Percentiles rank a stretch among this genome's conserved stretches.
These are phyloP conservation scores for Exophiala lecanii-corni DNA, from an alignment of 2,329 filamentous ascomycete species.

Conservation along the genomic window DNA sequence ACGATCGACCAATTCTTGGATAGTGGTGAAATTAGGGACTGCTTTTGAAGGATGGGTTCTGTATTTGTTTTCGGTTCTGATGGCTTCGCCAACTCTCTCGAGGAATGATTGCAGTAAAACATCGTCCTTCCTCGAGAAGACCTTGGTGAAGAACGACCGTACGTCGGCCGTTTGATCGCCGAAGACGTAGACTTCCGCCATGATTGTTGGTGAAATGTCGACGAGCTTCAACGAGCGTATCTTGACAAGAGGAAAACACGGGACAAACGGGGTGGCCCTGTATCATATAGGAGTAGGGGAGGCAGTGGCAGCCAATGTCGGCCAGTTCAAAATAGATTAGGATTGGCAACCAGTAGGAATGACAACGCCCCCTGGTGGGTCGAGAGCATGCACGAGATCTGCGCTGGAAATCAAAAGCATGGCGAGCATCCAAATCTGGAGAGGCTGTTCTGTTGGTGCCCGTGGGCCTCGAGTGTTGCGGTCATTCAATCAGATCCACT, in stretches of 20 bases:
- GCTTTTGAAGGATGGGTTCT: conserved; percentile 27
- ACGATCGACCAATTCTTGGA: conserved; percentile 29
- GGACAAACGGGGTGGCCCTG: conserved; percentile 17
- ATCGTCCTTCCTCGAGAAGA: conserved; percentile 40
- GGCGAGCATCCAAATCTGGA: conserved; percentile 25
- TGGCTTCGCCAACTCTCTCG: conserved; percentile 39
- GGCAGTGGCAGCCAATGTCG: conserved; percentile 2
- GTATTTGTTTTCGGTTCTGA: conserved; percentile 37
- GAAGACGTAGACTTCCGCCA: conserved; percentile 41
- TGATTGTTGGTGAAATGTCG: conserved; percentile 20
- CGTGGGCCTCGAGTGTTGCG: conserved; percentile 18
- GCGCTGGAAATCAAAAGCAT: conserved; percentile 26
- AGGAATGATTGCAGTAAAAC: conserved; percentile 40
- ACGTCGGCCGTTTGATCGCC: conserved; percentile 44
- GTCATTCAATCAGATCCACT: conserved; percentile 23
- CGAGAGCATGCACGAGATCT: conserved; percentile 26
- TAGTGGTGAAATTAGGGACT: conserved; percentile 28
- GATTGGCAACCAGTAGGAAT: conserved; percentile 20
- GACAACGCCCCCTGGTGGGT: conserved; percentile 24
- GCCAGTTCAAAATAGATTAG: conserved; percentile 26
- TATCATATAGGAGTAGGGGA: conserved; percentile 24
- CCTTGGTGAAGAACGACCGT: conserved; percentile 37
- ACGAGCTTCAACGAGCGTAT: conserved; percentile 25
- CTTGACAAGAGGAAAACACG: conserved; percentile 16
- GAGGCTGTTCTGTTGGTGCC: conserved; percentile 22